phyloP scores from a whole-genome alignment of 805 yeast genomes.

The Debaryomyces hansenii region DNA sequence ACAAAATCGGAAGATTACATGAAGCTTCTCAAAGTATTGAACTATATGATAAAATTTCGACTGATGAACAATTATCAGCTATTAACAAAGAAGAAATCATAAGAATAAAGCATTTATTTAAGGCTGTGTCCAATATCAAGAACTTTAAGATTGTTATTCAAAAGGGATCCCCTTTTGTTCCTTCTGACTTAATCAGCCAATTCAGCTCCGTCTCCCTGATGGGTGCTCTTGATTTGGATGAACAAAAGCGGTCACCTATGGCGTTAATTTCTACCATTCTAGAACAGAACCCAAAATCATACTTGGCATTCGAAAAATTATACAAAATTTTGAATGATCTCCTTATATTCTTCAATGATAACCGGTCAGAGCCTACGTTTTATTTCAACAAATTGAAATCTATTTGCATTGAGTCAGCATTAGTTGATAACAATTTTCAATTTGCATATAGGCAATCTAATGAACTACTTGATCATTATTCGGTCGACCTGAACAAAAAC shows the following conservation, averaged over 20 bases:
- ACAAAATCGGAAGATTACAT: conserved; percentile 28
- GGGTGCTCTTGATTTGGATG: conserved; percentile 4
- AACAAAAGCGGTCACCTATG: conserved; percentile 23
- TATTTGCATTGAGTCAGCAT: conserved; percentile 66
- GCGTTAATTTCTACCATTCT: conserved; percentile 43
- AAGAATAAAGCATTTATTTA: conserved; percentile 33
- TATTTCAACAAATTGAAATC: conserved; percentile 35
- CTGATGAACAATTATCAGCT: neutral
- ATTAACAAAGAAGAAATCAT: conserved; percentile 11
- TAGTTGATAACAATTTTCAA: conserved; percentile 59
- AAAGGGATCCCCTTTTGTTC: conserved; percentile 36
- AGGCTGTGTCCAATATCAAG: conserved; percentile 34
- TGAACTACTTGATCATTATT: conserved; percentile 33
- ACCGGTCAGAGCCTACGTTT: conserved; percentile 11
- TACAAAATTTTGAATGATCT: conserved; percentile 42
- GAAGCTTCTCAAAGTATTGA: conserved; percentile 24
- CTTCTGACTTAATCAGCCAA: conserved; percentile 33
- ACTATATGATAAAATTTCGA: conserved; percentile 20
- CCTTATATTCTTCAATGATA: conserved; percentile 35
- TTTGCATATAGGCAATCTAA: conserved; percentile 50
- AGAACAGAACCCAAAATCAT: conserved; percentile 55
- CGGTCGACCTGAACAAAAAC: conserved; percentile 8
- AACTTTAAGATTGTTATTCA: conserved; percentile 34
- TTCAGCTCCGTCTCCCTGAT: conserved; percentile 13
- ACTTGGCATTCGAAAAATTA: conserved; percentile 43